A percentile compares a stretch with the other conserved stretches of the same genome.
phyloP scores from a whole-genome alignment of 1,284 basidiomycete species.

The Ganoderma leucocontextum region DNA sequence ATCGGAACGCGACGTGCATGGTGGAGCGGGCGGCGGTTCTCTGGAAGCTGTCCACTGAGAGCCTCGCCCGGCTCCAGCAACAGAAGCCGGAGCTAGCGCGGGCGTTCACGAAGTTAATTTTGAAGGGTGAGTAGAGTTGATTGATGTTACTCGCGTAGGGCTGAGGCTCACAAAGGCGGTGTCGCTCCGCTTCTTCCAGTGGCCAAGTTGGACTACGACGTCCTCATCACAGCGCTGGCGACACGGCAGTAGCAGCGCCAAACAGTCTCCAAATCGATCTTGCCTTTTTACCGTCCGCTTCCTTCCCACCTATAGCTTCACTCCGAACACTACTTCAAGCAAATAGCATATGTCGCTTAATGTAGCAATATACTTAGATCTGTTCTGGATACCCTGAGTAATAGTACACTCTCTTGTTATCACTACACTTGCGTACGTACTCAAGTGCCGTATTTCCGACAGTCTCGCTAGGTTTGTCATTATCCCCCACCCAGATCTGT shows the following conservation, averaged over 20 bases:
- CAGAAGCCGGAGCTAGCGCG: slow-evolving; percentile 74
- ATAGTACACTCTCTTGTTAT: not conserved
- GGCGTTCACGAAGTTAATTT: slow-evolving; percentile 74
- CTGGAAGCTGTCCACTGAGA: slow-evolving; percentile 78
- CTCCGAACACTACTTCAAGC: not conserved
- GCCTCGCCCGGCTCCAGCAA: slow-evolving; percentile 65
- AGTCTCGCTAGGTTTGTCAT: not conserved
- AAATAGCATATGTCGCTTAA: not conserved
- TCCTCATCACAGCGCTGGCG: slow-evolving; percentile 76
- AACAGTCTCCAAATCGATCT: too few relatives aligned
- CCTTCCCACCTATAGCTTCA: too few relatives aligned
- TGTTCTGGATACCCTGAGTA: not conserved
- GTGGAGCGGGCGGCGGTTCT: slow-evolving; percentile 82
- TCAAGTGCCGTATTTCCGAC: not conserved
- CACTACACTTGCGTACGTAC: not conserved
- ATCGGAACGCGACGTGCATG: slow-evolving; percentile 86
- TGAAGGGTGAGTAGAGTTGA: slow-evolving; percentile 70
- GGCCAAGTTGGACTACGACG: slow-evolving; percentile 83
- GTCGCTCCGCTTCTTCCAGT: slow-evolving; percentile 48
- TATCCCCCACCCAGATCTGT: too few relatives aligned
- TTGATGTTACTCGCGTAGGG: not conserved
- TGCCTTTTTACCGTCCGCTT: too few relatives aligned
- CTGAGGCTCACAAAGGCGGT: slow-evolving; percentile 9
- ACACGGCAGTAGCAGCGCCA: slow-evolving; percentile 56
- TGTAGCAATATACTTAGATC: not conserved